These are phyloP conservation scores for Penicillium parvum DNA, from an alignment of 495 filamentous ascomycete genomes.

Conservation along the genomic window DNA sequence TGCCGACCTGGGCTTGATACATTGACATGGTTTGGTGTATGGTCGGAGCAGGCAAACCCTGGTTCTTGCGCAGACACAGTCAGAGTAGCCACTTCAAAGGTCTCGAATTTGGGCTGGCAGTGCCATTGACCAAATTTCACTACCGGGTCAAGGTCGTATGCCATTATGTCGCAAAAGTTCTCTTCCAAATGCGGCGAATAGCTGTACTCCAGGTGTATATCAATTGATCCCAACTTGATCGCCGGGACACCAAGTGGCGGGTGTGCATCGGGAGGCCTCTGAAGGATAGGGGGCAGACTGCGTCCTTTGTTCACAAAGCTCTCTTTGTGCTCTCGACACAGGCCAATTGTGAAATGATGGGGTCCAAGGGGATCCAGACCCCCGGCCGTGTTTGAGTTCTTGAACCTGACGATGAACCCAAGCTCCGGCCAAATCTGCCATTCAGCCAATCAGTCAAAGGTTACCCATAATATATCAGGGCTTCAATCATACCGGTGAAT, in stretches of 20 bases:
- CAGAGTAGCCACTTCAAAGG: neutral
- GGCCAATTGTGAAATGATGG: slow-evolving; percentile 21
- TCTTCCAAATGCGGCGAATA: neutral
- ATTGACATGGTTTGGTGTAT: too few relatives aligned
- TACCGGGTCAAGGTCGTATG: neutral
- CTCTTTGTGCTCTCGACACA: slow-evolving; percentile 10
- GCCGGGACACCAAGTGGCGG: slow-evolving; percentile 17
- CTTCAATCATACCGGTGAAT: slow-evolving; percentile 21
- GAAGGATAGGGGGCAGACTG: slow-evolving; percentile 16
- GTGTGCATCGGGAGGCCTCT: slow-evolving; percentile 11
- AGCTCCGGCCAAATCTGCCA: slow-evolving; percentile 34
- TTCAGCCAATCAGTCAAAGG: neutral
- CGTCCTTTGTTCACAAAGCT: neutral
- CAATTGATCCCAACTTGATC: slow-evolving; percentile 19
- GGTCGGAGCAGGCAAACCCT: neutral
- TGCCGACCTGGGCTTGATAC: too few relatives aligned
- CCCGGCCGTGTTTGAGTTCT: slow-evolving; percentile 7
- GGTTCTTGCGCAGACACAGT: neutral
- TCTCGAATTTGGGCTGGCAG: neutral
- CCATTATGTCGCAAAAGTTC: neutral
- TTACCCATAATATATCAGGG: neutral
- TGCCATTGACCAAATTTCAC: neutral
- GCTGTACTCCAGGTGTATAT: slow-evolving; percentile 20
- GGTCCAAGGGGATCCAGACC: neutral
- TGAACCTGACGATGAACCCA: slow-evolving; percentile 25